These are phyloP conservation scores for Pseudogymnoascus sp. DNA, from an alignment of 2,329 filamentous ascomycete species.

Conservation along the genomic window DNA sequence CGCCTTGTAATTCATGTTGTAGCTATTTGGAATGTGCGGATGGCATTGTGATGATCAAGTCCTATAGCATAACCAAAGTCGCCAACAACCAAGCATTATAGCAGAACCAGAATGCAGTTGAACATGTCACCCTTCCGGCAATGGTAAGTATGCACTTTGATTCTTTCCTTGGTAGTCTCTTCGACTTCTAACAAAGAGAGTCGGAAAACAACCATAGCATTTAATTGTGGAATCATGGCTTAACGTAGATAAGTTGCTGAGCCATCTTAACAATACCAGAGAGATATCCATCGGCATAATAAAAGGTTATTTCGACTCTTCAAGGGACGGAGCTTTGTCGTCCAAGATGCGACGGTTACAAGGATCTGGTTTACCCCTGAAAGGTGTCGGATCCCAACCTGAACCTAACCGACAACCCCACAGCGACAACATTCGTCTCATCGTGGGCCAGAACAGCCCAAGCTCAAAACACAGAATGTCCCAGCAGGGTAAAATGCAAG, in stretches of 20 bases:
- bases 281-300: neutral
- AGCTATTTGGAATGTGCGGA: neutral
- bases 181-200: neutral
- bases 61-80: neutral
- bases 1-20: neutral
- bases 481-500: neutral
- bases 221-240: neutral
- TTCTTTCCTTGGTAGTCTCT: neutral
- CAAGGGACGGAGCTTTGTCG: neutral
- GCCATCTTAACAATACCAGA: neutral
- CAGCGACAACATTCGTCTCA: conserved; percentile 3
- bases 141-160: neutral
- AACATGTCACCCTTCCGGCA: neutral
- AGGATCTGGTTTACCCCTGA: neutral
- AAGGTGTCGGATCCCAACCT: conserved; percentile 1
- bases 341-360: conserved; percentile 1
- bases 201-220: neutral
- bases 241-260: neutral
- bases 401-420: neutral
- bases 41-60: neutral
- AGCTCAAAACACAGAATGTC: conserved; percentile 4
- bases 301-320: neutral
- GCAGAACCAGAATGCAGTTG: neutral
- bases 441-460: neutral
- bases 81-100: neutral